Conservation (phyloP, 768 basidiomycete species). For the Tricholoma flavovirens region DNA sequence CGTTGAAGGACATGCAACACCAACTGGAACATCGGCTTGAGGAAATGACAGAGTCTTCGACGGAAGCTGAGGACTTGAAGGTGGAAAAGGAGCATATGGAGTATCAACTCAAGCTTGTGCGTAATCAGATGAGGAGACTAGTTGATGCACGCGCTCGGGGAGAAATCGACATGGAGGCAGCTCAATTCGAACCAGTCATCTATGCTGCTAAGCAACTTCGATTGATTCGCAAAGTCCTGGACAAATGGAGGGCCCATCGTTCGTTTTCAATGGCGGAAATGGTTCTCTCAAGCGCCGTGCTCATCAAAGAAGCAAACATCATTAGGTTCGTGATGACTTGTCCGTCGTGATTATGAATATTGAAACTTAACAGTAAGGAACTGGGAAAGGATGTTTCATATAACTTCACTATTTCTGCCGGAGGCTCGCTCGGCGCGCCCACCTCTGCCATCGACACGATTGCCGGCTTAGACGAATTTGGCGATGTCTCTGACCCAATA, state of each 20-base stretch:
- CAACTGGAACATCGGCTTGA: constrained; percentile 72
- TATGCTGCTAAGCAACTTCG: constrained; percentile 80
- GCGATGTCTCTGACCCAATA: constrained; percentile 83
- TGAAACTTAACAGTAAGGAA: constrained; percentile 56
- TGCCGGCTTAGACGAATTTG: constrained; percentile 85
- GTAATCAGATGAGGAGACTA: constrained; percentile 75
- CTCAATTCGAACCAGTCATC: constrained; percentile 72
- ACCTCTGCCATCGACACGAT: constrained; percentile 81
- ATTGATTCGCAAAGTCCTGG: constrained; percentile 76
- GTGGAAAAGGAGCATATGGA: constrained; percentile 93
- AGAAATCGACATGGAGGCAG: constrained; percentile 58
- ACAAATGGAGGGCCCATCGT: constrained; percentile 79
- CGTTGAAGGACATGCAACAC: constrained; percentile 65
- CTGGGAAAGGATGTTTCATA: constrained; percentile 83
- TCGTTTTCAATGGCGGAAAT: constrained; percentile 91
- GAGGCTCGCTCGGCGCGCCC: constrained; percentile 71
- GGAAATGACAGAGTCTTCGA: constrained; percentile 44
- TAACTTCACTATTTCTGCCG: constrained; percentile 89
- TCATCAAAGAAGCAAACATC: constrained; percentile 92
- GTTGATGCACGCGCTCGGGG: constrained; percentile 73
- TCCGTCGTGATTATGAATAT: not conserved
- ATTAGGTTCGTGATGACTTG: constrained; percentile 55
- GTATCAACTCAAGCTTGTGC: constrained; percentile 75
- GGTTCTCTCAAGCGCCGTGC: constrained; percentile 76
- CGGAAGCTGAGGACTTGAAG: constrained; percentile 79